Evolutionary conservation across 257 asterid genomes (phyloP).

Genomic region (Salvia miltiorrhiza): DNA sequence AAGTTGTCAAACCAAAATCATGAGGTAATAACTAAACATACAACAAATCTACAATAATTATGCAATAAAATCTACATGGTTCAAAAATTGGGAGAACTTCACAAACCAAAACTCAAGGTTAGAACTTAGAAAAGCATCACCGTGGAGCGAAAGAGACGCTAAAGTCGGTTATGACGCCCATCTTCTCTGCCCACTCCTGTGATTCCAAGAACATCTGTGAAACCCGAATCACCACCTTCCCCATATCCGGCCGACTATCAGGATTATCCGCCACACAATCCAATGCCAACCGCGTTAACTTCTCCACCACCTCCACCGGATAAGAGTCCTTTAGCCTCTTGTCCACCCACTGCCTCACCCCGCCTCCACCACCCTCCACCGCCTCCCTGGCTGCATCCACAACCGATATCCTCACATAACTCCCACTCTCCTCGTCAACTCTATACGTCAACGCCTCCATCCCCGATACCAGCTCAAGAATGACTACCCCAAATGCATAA

Average conservation of each 20-base stretch:
- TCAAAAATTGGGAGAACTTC: no score
- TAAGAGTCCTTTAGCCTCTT: constrained; percentile 75
- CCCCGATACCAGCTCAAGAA: constrained; percentile 79
- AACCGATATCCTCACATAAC: constrained; percentile 63
- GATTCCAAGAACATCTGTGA: constrained; percentile 84
- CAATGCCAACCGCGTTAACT: constrained; percentile 54
- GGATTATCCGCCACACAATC: constrained; percentile 75
- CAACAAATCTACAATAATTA: no score
- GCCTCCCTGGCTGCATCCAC: constrained; percentile 69
- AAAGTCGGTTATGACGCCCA: constrained; percentile 39
- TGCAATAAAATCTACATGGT: no score
- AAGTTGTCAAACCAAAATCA: background rate
- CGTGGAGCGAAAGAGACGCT: constrained; percentile 48
- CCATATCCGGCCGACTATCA: constrained; percentile 70
- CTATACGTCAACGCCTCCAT: constrained; percentile 64
- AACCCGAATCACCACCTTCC: constrained; percentile 55
- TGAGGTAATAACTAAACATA: background rate
- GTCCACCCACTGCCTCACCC: constrained; percentile 46
- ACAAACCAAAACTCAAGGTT: background rate
- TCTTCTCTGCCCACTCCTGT: constrained; percentile 62
- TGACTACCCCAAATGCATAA: constrained; percentile 87
- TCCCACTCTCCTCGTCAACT: constrained; percentile 59
- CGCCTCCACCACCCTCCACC: constrained; percentile 49
- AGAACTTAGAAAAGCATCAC: constrained; percentile 19
- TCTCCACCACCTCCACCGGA: constrained; percentile 83